Conservation (phyloP, 2,329 filamentous ascomycete genomes). For the Diaporthe citri region DNA sequence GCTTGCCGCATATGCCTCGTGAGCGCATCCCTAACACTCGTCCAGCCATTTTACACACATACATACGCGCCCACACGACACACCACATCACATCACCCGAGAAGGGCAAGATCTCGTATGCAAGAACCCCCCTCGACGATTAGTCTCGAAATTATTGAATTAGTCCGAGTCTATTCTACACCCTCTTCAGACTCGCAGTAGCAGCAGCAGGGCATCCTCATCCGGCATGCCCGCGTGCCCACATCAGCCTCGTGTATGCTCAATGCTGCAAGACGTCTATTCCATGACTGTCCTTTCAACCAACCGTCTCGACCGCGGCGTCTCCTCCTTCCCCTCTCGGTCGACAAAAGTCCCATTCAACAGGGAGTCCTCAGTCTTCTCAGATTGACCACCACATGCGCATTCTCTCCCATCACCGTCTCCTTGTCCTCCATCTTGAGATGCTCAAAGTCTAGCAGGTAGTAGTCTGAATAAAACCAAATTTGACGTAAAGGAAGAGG, state of each 20-base stretch:
- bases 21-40: too few species aligned
- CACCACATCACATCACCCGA: background rate
- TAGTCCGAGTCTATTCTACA: constrained; percentile 14
- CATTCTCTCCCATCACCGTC: background rate
- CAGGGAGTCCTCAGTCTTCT: background rate
- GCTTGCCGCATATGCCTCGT: too few species aligned
- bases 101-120: background rate
- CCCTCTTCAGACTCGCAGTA: background rate
- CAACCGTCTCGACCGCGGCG: background rate
- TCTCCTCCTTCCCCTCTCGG: background rate
- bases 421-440: constrained; percentile 1
- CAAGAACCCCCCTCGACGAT: background rate
- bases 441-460: constrained; percentile 12
- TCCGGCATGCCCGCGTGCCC: background rate
- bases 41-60: background rate
- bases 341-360: background rate
- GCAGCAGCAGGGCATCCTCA: background rate
- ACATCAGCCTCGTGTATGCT: background rate
- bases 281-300: background rate
- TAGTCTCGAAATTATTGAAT: constrained; percentile 21
- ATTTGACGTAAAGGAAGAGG: background rate
- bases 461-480: background rate
- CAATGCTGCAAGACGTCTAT: background rate
- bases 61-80: too few species aligned
- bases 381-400: background rate